A percentile compares a stretch with the other conserved stretches of the same genome.
phyloP scores from a whole-genome alignment of 2,329 filamentous ascomycete genomes.

The Blumeria graminis region DNA sequence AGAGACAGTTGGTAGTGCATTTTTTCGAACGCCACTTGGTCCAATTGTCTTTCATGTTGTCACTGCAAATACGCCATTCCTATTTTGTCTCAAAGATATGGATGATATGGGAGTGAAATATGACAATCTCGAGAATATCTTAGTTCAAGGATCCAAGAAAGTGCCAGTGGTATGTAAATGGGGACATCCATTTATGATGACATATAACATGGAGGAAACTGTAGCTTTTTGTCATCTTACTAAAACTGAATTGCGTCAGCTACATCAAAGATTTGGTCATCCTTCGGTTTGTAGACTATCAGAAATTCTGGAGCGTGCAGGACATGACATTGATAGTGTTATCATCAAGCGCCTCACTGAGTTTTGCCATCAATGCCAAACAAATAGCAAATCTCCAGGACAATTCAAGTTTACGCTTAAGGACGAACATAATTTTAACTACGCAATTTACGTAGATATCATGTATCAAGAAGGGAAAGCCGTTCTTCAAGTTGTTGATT shows the following conservation, averaged over 20 bases:
- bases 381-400: background rate
- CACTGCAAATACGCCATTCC: background rate
- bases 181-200: background rate
- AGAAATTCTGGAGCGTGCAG: background rate
- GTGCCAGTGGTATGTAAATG: slow-evolving; percentile 1
- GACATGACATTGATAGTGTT: background rate
- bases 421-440: slow-evolving; percentile 1
- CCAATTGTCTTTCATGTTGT: slow-evolving; percentile 2
- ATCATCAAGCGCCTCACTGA: background rate
- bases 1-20: background rate
- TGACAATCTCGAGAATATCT: slow-evolving; percentile 1
- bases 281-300: background rate
- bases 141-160: slow-evolving; percentile 2
- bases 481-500: slow-evolving; percentile 1
- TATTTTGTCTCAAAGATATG: slow-evolving; percentile 2
- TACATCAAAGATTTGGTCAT: background rate
- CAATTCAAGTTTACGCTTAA: background rate
- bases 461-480: background rate
- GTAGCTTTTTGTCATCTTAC: background rate
- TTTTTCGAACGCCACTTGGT: background rate
- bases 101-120: slow-evolving; percentile 1
- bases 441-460: slow-evolving; percentile 2
- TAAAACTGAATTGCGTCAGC: background rate
- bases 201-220: too few species aligned
- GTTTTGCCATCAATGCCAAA: background rate